A percentile compares a stretch with the other conserved stretches of the same genome.
phyloP scores from a whole-genome alignment of 176 grass and related monocot genomes.

The Musa troglodytarum region DNA sequence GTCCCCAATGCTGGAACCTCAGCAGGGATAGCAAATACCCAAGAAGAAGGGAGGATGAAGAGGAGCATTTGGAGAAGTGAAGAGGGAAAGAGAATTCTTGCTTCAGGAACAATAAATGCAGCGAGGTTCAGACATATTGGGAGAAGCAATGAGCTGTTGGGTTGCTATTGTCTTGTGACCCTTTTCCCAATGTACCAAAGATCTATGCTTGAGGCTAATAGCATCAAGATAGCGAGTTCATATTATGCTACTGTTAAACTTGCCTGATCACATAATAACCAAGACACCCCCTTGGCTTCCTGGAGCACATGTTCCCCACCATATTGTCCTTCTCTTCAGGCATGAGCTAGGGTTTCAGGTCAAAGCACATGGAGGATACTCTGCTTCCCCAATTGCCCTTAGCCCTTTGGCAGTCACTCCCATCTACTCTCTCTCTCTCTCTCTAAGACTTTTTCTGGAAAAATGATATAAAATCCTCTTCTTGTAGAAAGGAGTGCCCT shows the following conservation, averaged over 20 bases:
- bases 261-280: neutral
- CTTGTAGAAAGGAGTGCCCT: too few relatives aligned
- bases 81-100: neutral
- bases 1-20: neutral
- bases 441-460: neutral
- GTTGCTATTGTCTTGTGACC: constrained; percentile 5
- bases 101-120: constrained; percentile 9
- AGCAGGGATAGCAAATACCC: neutral
- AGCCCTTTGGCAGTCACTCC: neutral
- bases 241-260: neutral
- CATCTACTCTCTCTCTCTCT: neutral
- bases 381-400: too few relatives aligned
- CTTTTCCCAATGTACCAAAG: constrained; percentile 3
- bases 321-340: neutral
- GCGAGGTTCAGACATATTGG: constrained; percentile 14
- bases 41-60: neutral
- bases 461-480: too few relatives aligned
- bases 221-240: neutral
- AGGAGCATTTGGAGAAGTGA: neutral
- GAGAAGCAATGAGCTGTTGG: constrained; percentile 9
- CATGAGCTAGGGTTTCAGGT: neutral
- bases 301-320: neutral
- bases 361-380: neutral
- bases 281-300: neutral
- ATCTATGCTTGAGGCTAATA: neutral